These are phyloP conservation scores for Papiliotrema flavescens DNA, from an alignment of 1,284 basidiomycete species.

Conservation along the genomic window DNA sequence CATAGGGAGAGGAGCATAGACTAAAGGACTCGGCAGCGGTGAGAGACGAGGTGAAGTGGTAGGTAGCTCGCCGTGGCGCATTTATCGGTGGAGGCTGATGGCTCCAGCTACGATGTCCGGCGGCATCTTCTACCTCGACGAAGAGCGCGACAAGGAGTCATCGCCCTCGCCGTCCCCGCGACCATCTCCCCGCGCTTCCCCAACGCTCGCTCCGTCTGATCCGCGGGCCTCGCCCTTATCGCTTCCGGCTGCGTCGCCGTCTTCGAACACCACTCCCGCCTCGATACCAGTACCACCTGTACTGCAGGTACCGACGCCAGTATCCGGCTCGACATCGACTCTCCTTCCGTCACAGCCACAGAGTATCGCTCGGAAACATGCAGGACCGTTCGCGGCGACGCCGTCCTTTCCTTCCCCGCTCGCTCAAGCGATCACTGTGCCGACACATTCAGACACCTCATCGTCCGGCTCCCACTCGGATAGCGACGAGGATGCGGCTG, in stretches of 20 bases:
- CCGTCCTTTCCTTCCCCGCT: constrained; percentile 47
- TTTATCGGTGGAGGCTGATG: too few species aligned
- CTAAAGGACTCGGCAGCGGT: too few species aligned
- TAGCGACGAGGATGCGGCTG: constrained; percentile 16
- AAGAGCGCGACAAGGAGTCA: constrained; percentile 25
- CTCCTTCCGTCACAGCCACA: constrained; percentile 16
- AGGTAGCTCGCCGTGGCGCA: too few species aligned
- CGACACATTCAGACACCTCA: constrained; percentile 37
- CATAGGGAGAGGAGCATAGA: too few species aligned
- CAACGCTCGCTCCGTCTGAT: constrained; percentile 2
- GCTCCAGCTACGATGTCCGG: constrained; percentile 18
- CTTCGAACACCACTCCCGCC: background rate
- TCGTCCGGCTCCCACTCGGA: constrained; percentile 39
- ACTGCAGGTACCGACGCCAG: constrained; percentile 16
- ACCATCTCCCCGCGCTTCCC: constrained; percentile 13
- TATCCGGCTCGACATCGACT: constrained; percentile 1
- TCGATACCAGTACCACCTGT: constrained; percentile 6
- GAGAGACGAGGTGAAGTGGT: too few species aligned
- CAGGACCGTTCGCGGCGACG: constrained; percentile 38
- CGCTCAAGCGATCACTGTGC: constrained; percentile 43
- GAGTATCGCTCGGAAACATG: constrained; percentile 30
- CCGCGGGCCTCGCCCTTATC: background rate
- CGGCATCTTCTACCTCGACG: constrained; percentile 42
- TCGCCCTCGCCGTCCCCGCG: constrained; percentile 21
- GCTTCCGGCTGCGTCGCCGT: too few species aligned